phyloP scores from a whole-genome alignment of 495 filamentous ascomycete species.

The Lineolata rhizophorae region DNA sequence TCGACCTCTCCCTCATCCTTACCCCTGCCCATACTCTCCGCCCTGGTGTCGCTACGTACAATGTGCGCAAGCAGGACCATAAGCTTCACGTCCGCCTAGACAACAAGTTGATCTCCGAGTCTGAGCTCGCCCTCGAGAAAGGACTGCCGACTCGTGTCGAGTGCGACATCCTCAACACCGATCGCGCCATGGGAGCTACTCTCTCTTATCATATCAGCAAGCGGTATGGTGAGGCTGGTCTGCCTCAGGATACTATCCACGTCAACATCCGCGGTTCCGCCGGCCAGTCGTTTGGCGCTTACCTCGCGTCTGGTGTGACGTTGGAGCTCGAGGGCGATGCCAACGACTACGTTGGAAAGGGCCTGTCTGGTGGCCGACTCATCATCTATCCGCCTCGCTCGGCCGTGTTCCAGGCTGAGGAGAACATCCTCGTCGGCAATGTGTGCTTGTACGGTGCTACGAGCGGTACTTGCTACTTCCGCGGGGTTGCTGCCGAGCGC shows the following conservation, averaged over 20 bases:
- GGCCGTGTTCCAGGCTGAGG: slow-evolving; percentile 90
- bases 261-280: slow-evolving; percentile 97
- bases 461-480: slow-evolving; percentile 88
- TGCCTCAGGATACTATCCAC: slow-evolving; percentile 90
- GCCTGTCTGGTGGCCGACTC: slow-evolving; percentile 82
- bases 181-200: slow-evolving; percentile 84
- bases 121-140: slow-evolving; percentile 90
- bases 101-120: slow-evolving; percentile 96
- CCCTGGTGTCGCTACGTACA: slow-evolving; percentile 94
- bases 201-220: slow-evolving; percentile 93
- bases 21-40: slow-evolving; percentile 92
- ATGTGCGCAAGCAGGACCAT: slow-evolving; percentile 97
- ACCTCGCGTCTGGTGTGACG: slow-evolving; percentile 85
- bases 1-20: slow-evolving; percentile 87
- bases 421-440: slow-evolving; percentile 93
- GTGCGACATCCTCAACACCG: slow-evolving; percentile 96
- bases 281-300: slow-evolving; percentile 93
- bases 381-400: slow-evolving; percentile 91
- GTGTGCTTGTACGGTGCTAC: slow-evolving; percentile 96
- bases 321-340: slow-evolving; percentile 93
- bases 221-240: slow-evolving; percentile 70
- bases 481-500: slow-evolving; percentile 88
- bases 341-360: slow-evolving; percentile 98
- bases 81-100: slow-evolving; percentile 82
- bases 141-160: slow-evolving; percentile 88